These are phyloP conservation scores for Lyophyllum semitale DNA, from an alignment of 768 basidiomycete genomes.

Conservation along the genomic window DNA sequence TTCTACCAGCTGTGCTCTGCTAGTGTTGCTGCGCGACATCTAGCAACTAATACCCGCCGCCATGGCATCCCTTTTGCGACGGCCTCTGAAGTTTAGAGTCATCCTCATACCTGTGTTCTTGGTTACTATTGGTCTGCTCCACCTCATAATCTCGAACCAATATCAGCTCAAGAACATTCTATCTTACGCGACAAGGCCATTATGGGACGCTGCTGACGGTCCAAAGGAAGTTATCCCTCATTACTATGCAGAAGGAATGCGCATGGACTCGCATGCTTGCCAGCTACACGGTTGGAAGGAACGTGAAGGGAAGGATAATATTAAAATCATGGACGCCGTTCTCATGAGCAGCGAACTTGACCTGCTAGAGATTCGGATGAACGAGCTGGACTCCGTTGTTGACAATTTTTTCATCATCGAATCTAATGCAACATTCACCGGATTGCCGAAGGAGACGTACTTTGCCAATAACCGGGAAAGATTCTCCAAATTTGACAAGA, in stretches of 20 bases:
- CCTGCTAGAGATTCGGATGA: conserved; percentile 60
- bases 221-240: conserved; percentile 52
- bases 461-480: conserved; percentile 47
- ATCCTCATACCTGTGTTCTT: conserved; percentile 35
- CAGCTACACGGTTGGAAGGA: conserved; percentile 55
- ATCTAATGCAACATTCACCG: conserved; percentile 64
- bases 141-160: conserved; percentile 39
- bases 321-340: conserved; percentile 58
- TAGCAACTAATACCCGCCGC: conserved; percentile 3
- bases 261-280: conserved; percentile 45
- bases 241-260: conserved; percentile 56
- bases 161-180: conserved; percentile 53
- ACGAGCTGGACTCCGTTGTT: conserved; percentile 59
- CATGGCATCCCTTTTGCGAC: conserved; percentile 24
- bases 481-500: conserved; percentile 51
- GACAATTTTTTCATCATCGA: conserved; percentile 65
- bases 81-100: conserved; percentile 29
- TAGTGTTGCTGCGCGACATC: conserved; percentile 24
- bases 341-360: conserved; percentile 67
- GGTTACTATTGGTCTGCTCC: conserved; percentile 31
- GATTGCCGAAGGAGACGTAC: conserved; percentile 52
- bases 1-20: conserved; percentile 19
- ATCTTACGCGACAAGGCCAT: conserved; percentile 57
- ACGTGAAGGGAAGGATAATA: conserved; percentile 30
- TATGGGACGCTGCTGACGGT: conserved; percentile 58